Percentiles rank a stretch among this genome's conserved stretches.
Evolutionary conservation across 2,329 filamentous ascomycete genomes (phyloP).

Genomic region (Fusarium mangiferae): DNA sequence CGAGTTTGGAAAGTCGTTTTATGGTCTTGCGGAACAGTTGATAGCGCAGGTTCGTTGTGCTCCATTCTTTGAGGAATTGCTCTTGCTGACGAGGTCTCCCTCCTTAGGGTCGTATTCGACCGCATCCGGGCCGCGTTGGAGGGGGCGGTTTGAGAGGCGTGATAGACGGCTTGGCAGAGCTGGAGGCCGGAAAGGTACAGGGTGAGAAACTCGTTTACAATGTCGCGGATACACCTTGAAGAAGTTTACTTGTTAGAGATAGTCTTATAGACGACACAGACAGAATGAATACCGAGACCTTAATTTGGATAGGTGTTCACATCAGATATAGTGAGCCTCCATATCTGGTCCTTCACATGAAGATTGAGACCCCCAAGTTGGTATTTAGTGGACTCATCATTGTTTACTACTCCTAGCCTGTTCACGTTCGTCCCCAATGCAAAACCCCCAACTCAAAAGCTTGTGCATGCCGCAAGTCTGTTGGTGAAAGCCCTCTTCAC

Average conservation of each 20-base stretch:
- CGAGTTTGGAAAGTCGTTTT: background rate
- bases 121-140: background rate
- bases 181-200: background rate
- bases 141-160: background rate
- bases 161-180: background rate
- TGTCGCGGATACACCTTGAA: background rate
- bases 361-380: background rate
- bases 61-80: background rate
- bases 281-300: background rate
- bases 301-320: too few species aligned
- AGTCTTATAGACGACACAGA: fast-evolving
- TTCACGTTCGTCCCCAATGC: background rate
- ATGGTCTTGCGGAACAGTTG: background rate
- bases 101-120: background rate
- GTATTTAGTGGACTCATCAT: too few species aligned
- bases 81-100: background rate
- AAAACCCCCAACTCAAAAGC: background rate
- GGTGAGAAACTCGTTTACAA: background rate
- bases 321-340: too few species aligned
- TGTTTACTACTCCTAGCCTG: background rate
- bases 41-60: background rate
- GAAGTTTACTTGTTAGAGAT: background rate
- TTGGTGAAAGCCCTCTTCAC: background rate
- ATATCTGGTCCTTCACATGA: background rate
- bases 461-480: background rate